A percentile compares a stretch with the other conserved stretches of the same genome.
These are phyloP conservation scores for Aspergillus persii DNA, from an alignment of 2,329 filamentous ascomycete species.

Conservation along the genomic window DNA sequence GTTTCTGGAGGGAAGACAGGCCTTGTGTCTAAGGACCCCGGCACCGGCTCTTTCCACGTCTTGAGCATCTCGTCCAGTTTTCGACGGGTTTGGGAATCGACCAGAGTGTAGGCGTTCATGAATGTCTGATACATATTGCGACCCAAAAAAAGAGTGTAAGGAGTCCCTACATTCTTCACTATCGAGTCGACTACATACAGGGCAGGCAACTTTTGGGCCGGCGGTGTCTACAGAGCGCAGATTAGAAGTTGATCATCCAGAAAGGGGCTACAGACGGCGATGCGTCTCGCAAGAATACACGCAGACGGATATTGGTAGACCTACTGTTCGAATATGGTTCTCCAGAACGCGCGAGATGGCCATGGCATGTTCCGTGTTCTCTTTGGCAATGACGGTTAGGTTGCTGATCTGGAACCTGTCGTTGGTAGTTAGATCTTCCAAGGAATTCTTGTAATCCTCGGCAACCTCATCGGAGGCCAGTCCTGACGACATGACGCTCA, in stretches of 20 bases:
- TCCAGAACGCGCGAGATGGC: conserved; percentile 88
- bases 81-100: conserved; percentile 75
- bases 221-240: conserved; percentile 65
- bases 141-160: conserved; percentile 93
- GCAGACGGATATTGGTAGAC: conserved; percentile 37
- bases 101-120: conserved; percentile 92
- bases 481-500: conserved; percentile 61
- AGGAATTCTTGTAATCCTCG: conserved; percentile 87
- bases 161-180: conserved; percentile 96
- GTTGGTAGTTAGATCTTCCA: conserved; percentile 88
- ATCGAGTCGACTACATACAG: conserved; percentile 97
- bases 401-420: conserved; percentile 96
- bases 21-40: conserved; percentile 85
- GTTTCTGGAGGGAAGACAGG: conserved; percentile 88
- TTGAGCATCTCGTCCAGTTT: conserved; percentile 97
- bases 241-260: conserved; percentile 33
- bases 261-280: conserved; percentile 22
- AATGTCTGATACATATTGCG: conserved; percentile 90
- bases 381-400: conserved; percentile 93
- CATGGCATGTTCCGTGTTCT: conserved; percentile 93
- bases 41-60: conserved; percentile 97
- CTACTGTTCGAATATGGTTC: conserved; percentile 92
- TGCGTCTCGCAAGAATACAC: conserved; percentile 12
- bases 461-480: conserved; percentile 77
- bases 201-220: conserved; percentile 87